Conservation (phyloP, 306 rosid species). For the Fragaria ananassa region DNA sequence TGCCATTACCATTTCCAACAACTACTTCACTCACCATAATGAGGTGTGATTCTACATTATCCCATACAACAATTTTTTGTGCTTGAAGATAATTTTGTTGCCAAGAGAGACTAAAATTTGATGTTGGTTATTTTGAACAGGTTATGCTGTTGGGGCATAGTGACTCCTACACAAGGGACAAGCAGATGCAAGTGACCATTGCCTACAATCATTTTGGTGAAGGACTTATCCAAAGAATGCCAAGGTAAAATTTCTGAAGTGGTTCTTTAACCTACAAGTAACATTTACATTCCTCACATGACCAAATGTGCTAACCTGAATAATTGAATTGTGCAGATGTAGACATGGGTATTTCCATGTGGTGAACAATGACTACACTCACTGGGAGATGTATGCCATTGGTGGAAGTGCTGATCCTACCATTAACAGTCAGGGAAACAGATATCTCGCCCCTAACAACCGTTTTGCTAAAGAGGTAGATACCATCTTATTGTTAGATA, state of each 20-base stretch:
- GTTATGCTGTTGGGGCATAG: constrained; percentile 93
- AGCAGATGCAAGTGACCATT: constrained; percentile 94
- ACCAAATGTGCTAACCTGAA: constrained; percentile 8
- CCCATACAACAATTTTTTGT: neutral
- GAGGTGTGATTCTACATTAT: constrained; percentile 47
- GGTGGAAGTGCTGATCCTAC: constrained; percentile 99
- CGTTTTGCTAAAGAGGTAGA: constrained; percentile 82
- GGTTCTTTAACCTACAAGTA: neutral
- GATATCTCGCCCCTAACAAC: constrained; percentile 86
- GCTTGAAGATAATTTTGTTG: neutral
- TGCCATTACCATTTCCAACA: constrained; percentile 84
- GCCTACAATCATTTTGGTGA: constrained; percentile 99
- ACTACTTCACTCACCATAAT: constrained; percentile 86
- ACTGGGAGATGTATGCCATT: constrained; percentile 97
- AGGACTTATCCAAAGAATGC: constrained; percentile 96
- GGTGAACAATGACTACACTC: constrained; percentile 96
- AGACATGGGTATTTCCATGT: constrained; percentile 98
- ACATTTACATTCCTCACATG: neutral
- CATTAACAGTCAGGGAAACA: constrained; percentile 94
- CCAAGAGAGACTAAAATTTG: neutral
- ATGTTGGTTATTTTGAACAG: constrained; percentile 33
- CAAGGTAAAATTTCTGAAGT: constrained; percentile 53
- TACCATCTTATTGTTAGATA: neutral
- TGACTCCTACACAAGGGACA: constrained; percentile 78
- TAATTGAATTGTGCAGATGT: constrained; percentile 58